Base-by-base conservation (phyloP, 2,329 filamentous ascomycete species). In the Tolypocladium cylindrosporum region DNA sequence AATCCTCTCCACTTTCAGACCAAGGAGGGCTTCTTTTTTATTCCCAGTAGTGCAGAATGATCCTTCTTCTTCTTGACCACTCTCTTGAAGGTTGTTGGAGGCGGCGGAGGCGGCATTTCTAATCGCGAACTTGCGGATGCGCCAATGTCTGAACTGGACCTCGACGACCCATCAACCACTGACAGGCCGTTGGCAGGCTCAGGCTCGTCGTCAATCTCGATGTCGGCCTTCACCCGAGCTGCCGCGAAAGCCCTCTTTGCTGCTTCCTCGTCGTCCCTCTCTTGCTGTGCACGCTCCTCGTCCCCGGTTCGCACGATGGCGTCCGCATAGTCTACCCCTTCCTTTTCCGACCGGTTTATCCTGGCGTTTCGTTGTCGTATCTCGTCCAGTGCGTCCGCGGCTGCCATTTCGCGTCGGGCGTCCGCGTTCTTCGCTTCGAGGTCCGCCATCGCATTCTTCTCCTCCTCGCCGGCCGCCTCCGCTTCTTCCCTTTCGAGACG, bases 341-440 rank as follows among this genome's bases (percentile, higher is more conserved):
- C 86, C 67, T 85, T 84, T 58, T 85, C 83, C 10, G 87, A 88
- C 62, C 89, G 81, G 72, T 96, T 90, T 55, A 94, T 85, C 62
- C 91, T 80, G 9, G 94, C 94, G 74, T 99, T 99, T 62, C 93
- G 79, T 56, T 90, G 93, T 58, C 93, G 81, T 58, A 99, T 97
- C 75, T 97, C 92, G 72, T 99, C 94, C 57, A 99, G 76, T 9
- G 92, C 93, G 76, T 99, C 94, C 2, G 94, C 94, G 51, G 97
- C 90, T 21, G 89, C 90, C 92, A 99, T 99, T 74, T 99, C 94
- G 45, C 88, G 82, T 77, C 94, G 92, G 1, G 92, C 92, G 71
- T 99, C 94, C 27, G 89, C 77, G 57, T 93, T 96, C 77, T 97
- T 97, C 62, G 89, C 87, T 75, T 99, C 94, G 53, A 99, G 75